phyloP scores from a whole-genome alignment of 106 monocot species.

The Cymbidium sinense region DNA sequence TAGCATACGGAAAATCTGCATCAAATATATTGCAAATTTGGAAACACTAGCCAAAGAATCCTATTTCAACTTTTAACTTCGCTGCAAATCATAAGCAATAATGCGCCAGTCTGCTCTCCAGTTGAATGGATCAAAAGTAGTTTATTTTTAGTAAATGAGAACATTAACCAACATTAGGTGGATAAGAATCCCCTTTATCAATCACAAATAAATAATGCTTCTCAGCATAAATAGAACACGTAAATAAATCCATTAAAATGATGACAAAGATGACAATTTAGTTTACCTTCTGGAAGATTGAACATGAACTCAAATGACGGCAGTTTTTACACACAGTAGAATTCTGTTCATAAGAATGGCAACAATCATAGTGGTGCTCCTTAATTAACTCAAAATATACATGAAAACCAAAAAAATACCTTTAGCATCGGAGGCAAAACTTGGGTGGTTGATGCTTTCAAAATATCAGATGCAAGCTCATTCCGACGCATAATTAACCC shows the following conservation, averaged over 20 bases:
- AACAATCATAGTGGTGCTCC: neutral
- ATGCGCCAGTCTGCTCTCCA: too few species aligned
- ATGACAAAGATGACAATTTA: neutral
- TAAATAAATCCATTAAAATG: slow-evolving; percentile 1
- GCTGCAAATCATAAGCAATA: too few species aligned
- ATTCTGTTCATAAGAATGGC: slow-evolving; percentile 37
- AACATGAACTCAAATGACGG: slow-evolving; percentile 75
- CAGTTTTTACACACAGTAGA: slow-evolving; percentile 62
- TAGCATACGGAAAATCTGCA: too few species aligned
- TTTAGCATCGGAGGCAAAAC: slow-evolving; percentile 81
- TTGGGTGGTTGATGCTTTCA: slow-evolving; percentile 62
- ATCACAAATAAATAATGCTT: neutral
- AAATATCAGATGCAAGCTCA: slow-evolving; percentile 82
- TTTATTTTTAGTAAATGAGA: too few species aligned
- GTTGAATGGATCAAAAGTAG: too few species aligned
- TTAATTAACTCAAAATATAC: neutral
- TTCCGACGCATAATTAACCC: slow-evolving; percentile 96
- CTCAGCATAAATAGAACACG: neutral
- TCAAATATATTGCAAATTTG: too few species aligned
- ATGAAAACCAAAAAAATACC: slow-evolving; percentile 22
- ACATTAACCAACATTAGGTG: neutral
- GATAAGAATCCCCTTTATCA: neutral
- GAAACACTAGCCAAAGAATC: too few species aligned
- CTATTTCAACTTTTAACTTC: too few species aligned
- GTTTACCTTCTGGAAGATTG: slow-evolving; percentile 87